Percentiles rank a stretch among this genome's conserved stretches.
Conservation (phyloP, 1,284 basidiomycete species). For the Rhodotorula sp. region DNA sequence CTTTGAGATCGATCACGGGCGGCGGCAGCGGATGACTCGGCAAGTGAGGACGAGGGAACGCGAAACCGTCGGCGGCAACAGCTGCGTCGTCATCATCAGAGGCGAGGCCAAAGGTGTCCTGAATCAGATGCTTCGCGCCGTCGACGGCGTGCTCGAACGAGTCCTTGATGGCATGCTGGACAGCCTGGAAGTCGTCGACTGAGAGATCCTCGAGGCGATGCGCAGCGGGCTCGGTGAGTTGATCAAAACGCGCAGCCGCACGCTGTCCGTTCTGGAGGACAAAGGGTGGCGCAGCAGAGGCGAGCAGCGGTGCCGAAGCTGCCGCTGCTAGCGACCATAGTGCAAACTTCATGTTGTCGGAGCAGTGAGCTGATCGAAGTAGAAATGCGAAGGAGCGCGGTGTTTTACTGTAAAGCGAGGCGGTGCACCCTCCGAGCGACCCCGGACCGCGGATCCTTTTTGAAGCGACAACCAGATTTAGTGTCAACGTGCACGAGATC, state of each 20-base stretch:
- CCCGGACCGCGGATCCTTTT: too few species aligned
- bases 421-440: neutral
- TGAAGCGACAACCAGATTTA: too few species aligned
- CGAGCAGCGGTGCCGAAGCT: neutral
- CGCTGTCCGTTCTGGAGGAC: constrained; percentile 13
- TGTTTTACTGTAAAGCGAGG: neutral
- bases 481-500: too few species aligned
- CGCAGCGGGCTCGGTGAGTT: neutral
- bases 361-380: neutral
- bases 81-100: neutral
- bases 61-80: neutral
- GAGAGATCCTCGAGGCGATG: constrained; percentile 8
- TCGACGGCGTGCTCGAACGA: constrained; percentile 10
- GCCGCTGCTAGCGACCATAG: neutral
- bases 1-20: constrained; percentile 25
- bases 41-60: neutral
- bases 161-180: constrained; percentile 12
- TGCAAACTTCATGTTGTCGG: neutral
- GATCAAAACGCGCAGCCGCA: neutral
- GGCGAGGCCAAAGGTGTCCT: neutral
- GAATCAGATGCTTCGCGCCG: neutral
- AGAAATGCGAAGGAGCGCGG: neutral
- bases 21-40: constrained; percentile 21
- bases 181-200: constrained; percentile 20
- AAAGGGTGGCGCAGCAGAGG: constrained; percentile 8